These are phyloP conservation scores for Colletotrichum lupini DNA, from an alignment of 2,329 filamentous ascomycete species.

Conservation along the genomic window DNA sequence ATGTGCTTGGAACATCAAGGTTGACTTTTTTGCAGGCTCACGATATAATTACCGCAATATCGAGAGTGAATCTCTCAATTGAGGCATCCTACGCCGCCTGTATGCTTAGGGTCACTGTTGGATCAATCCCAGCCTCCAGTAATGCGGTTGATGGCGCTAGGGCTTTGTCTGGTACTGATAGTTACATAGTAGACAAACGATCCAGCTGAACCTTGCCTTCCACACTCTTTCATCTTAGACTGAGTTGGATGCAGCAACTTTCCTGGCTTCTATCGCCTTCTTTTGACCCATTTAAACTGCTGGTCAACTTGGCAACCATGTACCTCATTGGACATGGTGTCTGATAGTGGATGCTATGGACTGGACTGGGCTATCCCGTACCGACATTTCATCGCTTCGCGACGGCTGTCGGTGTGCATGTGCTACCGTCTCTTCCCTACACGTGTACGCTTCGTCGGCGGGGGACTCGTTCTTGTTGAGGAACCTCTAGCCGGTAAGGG, in stretches of 20 bases:
- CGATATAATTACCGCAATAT: conserved; percentile 10
- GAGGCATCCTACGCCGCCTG: conserved; percentile 28
- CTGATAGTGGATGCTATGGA: conserved; percentile 19
- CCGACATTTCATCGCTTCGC: conserved; percentile 21
- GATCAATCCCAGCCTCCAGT: neutral
- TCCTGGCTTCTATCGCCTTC: conserved; percentile 31
- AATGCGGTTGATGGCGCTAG: conserved; percentile 6
- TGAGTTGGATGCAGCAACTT: conserved; percentile 14
- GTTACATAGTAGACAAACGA: conserved; percentile 5
- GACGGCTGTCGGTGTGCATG: conserved; percentile 33
- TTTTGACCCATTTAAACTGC: conserved; percentile 25
- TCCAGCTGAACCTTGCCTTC: conserved; percentile 17
- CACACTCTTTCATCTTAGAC: neutral
- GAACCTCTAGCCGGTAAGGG: conserved; percentile 23
- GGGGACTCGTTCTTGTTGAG: conserved; percentile 29
- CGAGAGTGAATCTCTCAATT: neutral
- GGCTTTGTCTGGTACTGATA: conserved; percentile 15
- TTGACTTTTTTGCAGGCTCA: neutral
- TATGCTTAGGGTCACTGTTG: conserved; percentile 14
- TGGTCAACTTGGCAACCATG: conserved; percentile 17
- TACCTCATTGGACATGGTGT: conserved; percentile 16
- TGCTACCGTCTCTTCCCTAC: conserved; percentile 12
- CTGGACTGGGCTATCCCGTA: conserved; percentile 16
- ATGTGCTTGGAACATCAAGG: conserved; percentile 19
- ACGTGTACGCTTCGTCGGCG: conserved; percentile 21